Percentiles rank a stretch among this genome's conserved stretches.
These are phyloP conservation scores for Zymoseptoria pseudotritici DNA, from an alignment of 2,329 filamentous ascomycete genomes.

Conservation along the genomic window DNA sequence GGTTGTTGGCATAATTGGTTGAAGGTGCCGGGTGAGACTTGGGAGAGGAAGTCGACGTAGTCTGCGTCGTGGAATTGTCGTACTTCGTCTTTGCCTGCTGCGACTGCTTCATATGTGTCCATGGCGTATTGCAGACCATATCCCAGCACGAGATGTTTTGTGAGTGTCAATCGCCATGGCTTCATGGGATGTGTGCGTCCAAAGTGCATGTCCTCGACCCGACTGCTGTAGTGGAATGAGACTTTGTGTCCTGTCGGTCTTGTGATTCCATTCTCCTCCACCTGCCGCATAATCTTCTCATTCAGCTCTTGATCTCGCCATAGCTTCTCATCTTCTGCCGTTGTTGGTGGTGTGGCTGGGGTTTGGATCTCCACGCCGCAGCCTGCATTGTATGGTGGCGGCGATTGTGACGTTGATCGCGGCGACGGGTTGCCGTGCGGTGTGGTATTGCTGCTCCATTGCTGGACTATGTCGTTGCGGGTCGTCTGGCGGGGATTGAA, in stretches of 20 bases:
- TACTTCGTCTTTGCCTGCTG: slow-evolving; percentile 81
- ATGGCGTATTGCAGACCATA: slow-evolving; percentile 96
- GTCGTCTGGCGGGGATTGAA: slow-evolving; percentile 19
- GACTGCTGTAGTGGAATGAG: slow-evolving; percentile 96
- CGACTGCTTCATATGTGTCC: slow-evolving; percentile 82
- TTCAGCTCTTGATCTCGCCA: slow-evolving; percentile 36
- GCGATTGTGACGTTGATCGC: slow-evolving; percentile 12
- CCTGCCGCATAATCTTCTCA: slow-evolving; percentile 45
- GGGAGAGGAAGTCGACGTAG: slow-evolving; percentile 77
- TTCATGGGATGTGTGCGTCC: slow-evolving; percentile 92
- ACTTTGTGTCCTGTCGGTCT: slow-evolving; percentile 80
- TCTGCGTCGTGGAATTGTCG: slow-evolving; percentile 78
- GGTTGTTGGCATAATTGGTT: slow-evolving; percentile 47
- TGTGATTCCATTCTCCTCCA: slow-evolving; percentile 60
- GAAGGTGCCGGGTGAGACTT: slow-evolving; percentile 29
- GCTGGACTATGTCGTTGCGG: slow-evolving; percentile 24
- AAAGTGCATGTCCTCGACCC: slow-evolving; percentile 97
- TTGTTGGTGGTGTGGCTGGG: slow-evolving; percentile 34
- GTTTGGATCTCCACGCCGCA: slow-evolving; percentile 15
- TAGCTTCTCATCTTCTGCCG: slow-evolving; percentile 41
- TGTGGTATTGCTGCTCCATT: slow-evolving; percentile 16
- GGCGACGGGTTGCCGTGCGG: slow-evolving; percentile 3
- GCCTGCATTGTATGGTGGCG: slow-evolving; percentile 2
- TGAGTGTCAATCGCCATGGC: slow-evolving; percentile 90
- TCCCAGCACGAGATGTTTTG: slow-evolving; percentile 87